phyloP scores from a whole-genome alignment of 1,284 basidiomycete genomes.

The Fomitopsis schrenkii region DNA sequence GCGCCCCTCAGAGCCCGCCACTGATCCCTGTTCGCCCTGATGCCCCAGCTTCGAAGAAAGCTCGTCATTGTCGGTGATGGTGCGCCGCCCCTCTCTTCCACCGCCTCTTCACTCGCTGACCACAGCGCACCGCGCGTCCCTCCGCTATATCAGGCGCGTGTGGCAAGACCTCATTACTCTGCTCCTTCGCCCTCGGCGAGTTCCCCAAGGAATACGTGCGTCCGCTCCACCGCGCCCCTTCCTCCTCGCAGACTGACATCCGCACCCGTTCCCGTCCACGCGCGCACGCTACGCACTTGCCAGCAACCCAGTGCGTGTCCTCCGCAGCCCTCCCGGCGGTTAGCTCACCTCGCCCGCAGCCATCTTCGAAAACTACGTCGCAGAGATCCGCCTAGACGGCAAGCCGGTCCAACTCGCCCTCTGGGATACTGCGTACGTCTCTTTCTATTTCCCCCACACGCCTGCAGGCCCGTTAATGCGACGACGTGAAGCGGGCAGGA shows the following conservation, averaged over 20 bases:
- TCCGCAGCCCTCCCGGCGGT: background rate
- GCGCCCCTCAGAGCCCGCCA: constrained; percentile 10
- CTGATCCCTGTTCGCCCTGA: background rate
- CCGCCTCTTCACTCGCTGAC: background rate
- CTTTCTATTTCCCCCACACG: constrained; percentile 4
- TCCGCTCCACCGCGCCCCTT: constrained; percentile 17
- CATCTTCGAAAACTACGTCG: constrained; percentile 98
- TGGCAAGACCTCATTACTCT: constrained; percentile 81
- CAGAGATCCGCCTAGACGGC: constrained; percentile 94
- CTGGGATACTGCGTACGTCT: constrained; percentile 84
- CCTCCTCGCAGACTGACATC: background rate
- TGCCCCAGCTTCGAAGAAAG: constrained; percentile 76
- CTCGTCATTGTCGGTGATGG: constrained; percentile 95
- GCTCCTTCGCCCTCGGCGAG: constrained; percentile 92
- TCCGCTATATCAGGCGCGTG: constrained; percentile 57
- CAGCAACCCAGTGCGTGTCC: constrained; percentile 7
- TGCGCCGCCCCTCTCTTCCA: constrained; percentile 32
- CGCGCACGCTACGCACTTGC: background rate
- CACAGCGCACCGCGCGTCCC: background rate
- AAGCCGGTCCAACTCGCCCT: constrained; percentile 94
- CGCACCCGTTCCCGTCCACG: background rate
- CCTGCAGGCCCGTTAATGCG: background rate
- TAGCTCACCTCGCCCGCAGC: constrained; percentile 41
- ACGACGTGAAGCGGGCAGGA: constrained; percentile 73
- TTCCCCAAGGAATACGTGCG: constrained; percentile 96